phyloP scores from a whole-genome alignment of 1,139 yeast genomes.

The Blastobotrys raffinosifermentans region DNA sequence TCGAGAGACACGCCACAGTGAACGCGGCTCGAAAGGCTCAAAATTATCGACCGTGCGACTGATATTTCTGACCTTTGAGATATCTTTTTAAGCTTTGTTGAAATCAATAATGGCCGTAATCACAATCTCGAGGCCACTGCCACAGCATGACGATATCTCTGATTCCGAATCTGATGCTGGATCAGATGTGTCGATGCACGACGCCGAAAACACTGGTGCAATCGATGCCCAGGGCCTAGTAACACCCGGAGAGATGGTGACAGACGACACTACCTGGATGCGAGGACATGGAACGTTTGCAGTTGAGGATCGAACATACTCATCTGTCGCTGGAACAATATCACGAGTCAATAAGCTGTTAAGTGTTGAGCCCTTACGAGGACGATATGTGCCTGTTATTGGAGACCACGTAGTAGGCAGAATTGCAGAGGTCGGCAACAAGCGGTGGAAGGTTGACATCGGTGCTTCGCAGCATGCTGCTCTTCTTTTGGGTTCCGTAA shows the following conservation, averaged over 20 bases:
- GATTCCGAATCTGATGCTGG: conserved; percentile 14
- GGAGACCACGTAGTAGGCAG: conserved; percentile 96
- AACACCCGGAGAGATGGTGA: conserved; percentile 95
- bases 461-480: conserved; percentile 92
- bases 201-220: conserved; percentile 25
- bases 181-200: conserved; percentile 14
- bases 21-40: no score
- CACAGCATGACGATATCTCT: conserved; percentile 9
- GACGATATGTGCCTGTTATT: conserved; percentile 86
- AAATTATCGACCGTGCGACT: no score
- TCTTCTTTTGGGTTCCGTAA: conserved; percentile 89
- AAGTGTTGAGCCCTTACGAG: conserved; percentile 80
- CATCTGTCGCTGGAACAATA: conserved; percentile 90
- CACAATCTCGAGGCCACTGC: conserved; percentile 10
- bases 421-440: conserved; percentile 88
- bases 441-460: conserved; percentile 95
- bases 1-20: no score
- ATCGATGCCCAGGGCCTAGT: conserved; percentile 39
- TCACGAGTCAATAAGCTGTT: conserved; percentile 79
- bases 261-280: conserved; percentile 97
- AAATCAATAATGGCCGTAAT: conserved; percentile 12
- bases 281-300: conserved; percentile 97
- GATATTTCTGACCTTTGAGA: no score
- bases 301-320: conserved; percentile 60
- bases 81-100: neutral